Base-by-base conservation (phyloP, 768 basidiomycete species). In the Boletus bicolor region DNA sequence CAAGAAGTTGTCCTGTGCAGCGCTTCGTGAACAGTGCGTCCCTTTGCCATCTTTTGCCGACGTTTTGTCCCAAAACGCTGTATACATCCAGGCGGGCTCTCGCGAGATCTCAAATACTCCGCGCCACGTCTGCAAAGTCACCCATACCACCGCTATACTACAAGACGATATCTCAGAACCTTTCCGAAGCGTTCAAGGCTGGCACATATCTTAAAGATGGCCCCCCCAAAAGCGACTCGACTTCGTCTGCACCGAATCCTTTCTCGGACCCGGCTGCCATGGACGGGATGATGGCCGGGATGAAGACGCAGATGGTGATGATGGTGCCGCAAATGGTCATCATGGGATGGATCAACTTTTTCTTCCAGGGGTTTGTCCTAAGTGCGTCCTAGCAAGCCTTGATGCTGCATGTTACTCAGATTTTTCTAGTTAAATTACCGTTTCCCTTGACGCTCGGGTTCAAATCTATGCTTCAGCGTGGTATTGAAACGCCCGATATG, bases 301-400 rank as follows among this genome's bases (percentile, higher is more conserved):
- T 99, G 88, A 98, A 98, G 79, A 98, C 96, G 19, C 97, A 99
- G 73, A 93, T 92, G 82, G 93, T 98, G 47, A 95, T 97, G 91
- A 98, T 98, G 91, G 89, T 96, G 14, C 92, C 91, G 17, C 91
- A 98, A 74, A 98, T 98, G 89, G 81, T 97, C 57, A 93, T 98
- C 63, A 98, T 98, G 96, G 95, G 94, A 49, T 98, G 96, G 91
- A 98, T 99, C 75, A 98, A 94, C 72, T 93, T 95, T 73, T 99
- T 99, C 84, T 99, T 98, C 77, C 90, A 96, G 66, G 97, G 97
- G 30, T 98, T 98, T 70, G 91, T 99, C 55, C 80, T 98, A 55
- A 98, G 96, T 98, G 70, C 72, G 95, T 85, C 37, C 44, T 51
- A 1, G 3, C 37, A 21, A 39, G 42, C 49, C 32, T 24, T 51